Evolutionary conservation across 2,329 filamentous ascomycete genomes (phyloP).

Genomic region (Alternaria postmessia): DNA sequence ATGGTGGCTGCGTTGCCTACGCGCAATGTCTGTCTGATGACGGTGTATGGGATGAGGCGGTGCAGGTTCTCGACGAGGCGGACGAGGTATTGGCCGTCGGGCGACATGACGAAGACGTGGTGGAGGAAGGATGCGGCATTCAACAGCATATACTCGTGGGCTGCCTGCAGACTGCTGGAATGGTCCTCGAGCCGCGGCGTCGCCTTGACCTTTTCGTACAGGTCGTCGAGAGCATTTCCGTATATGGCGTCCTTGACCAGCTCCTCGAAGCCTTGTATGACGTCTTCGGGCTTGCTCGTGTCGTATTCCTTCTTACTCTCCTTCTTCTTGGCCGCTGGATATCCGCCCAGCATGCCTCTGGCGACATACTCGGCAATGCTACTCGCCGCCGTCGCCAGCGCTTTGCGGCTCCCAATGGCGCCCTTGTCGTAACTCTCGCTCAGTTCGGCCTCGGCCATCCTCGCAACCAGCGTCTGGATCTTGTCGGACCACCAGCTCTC

Average conservation of each 20-base stretch:
- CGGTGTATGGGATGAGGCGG: slow-evolving; percentile 73
- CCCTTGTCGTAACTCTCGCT: slow-evolving; percentile 87
- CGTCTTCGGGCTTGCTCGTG: slow-evolving; percentile 64
- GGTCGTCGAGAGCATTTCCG: slow-evolving; percentile 69
- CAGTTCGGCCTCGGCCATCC: slow-evolving; percentile 70
- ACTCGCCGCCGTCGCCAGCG: slow-evolving; percentile 74
- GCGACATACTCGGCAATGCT: slow-evolving; percentile 74
- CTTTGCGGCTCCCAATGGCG: slow-evolving; percentile 75
- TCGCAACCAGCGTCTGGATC: slow-evolving; percentile 45
- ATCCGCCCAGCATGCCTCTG: slow-evolving; percentile 71
- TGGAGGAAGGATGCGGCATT: slow-evolving; percentile 78
- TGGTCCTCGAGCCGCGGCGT: slow-evolving; percentile 71
- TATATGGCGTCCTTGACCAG: slow-evolving; percentile 73
- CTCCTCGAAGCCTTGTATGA: slow-evolving; percentile 72
- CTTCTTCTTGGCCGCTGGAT: slow-evolving; percentile 53
- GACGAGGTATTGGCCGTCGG: slow-evolving; percentile 77
- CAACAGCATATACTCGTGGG: slow-evolving; percentile 73
- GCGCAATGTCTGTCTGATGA: slow-evolving; percentile 76
- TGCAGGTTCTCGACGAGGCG: slow-evolving; percentile 75
- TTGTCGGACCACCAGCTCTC: slow-evolving; percentile 54
- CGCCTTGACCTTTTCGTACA: slow-evolving; percentile 68
- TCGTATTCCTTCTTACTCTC: slow-evolving; percentile 62
- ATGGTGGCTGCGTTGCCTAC: slow-evolving; percentile 83
- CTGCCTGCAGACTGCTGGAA: slow-evolving; percentile 67
- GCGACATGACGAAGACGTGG: slow-evolving; percentile 74